Evolutionary conservation across 2,329 filamentous ascomycete genomes (phyloP).

Genomic region (Aspergillus ustus): DNA sequence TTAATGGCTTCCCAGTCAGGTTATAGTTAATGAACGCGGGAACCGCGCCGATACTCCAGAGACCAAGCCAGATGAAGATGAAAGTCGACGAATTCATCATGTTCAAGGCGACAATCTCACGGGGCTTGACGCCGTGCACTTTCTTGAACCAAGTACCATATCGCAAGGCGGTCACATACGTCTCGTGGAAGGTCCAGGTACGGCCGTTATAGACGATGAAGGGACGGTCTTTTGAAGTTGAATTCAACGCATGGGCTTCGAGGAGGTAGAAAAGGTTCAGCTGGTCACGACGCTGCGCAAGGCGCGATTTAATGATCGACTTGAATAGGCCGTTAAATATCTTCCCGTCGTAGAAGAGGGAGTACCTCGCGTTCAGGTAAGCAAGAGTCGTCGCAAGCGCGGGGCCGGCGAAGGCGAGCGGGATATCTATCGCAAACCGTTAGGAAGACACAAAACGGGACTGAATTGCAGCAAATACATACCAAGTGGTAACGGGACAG

Average conservation of each 20-base stretch:
- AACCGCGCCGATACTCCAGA: constrained; percentile 82
- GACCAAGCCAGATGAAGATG: constrained; percentile 73
- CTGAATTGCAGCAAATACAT: neutral
- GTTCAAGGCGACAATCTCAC: constrained; percentile 79
- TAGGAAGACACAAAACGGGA: neutral
- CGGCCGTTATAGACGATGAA: constrained; percentile 72
- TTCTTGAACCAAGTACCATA: constrained; percentile 77
- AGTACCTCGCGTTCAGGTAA: constrained; percentile 75
- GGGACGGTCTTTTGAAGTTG: constrained; percentile 53
- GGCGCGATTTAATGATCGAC: constrained; percentile 48
- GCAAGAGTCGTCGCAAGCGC: constrained; percentile 70
- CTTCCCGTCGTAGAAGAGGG: constrained; percentile 67
- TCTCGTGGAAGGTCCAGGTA: constrained; percentile 74
- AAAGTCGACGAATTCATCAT: constrained; percentile 82
- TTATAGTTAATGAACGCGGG: constrained; percentile 92
- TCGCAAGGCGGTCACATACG: constrained; percentile 71
- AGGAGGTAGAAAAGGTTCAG: constrained; percentile 76
- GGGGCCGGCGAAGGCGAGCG: constrained; percentile 56
- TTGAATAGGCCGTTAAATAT: constrained; percentile 62
- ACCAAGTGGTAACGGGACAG: constrained; percentile 15
- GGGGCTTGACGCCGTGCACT: constrained; percentile 65
- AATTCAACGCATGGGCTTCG: constrained; percentile 67
- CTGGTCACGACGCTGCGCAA: constrained; percentile 61
- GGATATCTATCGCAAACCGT: constrained; percentile 34
- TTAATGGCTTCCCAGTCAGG: constrained; percentile 69